Base-by-base conservation (phyloP, 441 rosid species). In the Flueggea neowawraea region DNA sequence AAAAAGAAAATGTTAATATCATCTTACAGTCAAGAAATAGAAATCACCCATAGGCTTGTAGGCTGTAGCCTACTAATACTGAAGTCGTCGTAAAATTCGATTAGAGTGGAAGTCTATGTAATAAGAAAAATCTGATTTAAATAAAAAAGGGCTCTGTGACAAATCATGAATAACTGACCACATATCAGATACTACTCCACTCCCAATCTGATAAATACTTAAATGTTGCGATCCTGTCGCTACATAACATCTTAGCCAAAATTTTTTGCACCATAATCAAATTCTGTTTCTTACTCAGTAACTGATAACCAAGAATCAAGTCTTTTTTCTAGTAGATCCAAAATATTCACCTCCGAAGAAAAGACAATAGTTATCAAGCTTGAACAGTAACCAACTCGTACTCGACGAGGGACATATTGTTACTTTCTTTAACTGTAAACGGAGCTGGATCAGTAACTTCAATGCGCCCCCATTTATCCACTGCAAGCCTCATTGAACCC, bases 391-490 rank as follows among this genome's bases (percentile, higher is more conserved):
- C 90, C 36, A 90, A 78, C 60, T 90, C 97, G 58, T 92, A 92
- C 64, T 90, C 98, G 3, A 90, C 91, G 49, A 82, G 75, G 32
- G 98, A 90, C 36, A 92, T 88, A 76, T 92, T 87, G 78, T 92
- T 92, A 61, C 70, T 79, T 70, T 89, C 87, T 52, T 79, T 84
- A 60, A 84, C 93, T 0, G 36, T 72, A 51, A 91, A 85, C 43
- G 68, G 55, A 0, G 92, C 90, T 0, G 95, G 82, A 58, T 87
- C 96, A 0, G 90, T 76, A 28, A 74, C 90, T 76, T 91, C 93
- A 0, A 91, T 74, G 6, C 82, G 95, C 32, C 98, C 98, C 98
- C 98, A 89, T 69, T 91, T 87, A 72, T 91, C 98, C 53, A 91
- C 96, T 0, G 91, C 93, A 47, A 92, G 82, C 84, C 98, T 84